Conservation (phyloP, 2,329 filamentous ascomycete species). For the Mycosphaerelloides madeirae region DNA sequence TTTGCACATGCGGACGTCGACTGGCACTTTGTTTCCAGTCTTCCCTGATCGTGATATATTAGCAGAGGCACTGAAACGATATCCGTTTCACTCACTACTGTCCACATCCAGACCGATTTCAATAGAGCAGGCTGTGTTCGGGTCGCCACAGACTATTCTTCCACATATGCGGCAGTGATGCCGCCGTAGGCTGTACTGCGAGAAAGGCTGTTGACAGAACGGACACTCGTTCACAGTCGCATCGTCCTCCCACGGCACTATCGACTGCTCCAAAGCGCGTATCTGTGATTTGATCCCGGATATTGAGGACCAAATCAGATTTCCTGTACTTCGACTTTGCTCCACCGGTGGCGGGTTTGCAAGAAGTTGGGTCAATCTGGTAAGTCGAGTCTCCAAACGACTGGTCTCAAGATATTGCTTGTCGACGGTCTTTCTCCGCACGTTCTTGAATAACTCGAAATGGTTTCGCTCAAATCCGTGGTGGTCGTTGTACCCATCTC, state of each 20-base stretch:
- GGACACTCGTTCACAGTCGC: slow-evolving; percentile 73
- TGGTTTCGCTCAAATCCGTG: slow-evolving; percentile 64
- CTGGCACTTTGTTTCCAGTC: slow-evolving; percentile 53
- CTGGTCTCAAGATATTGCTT: slow-evolving; percentile 83
- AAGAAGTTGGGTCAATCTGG: slow-evolving; percentile 79
- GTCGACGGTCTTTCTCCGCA: slow-evolving; percentile 75
- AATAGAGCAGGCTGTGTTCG: slow-evolving; percentile 74
- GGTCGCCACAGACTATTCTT: slow-evolving; percentile 85
- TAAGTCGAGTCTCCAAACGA: slow-evolving; percentile 83
- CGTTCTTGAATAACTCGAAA: slow-evolving; percentile 62
- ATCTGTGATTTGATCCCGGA: slow-evolving; percentile 60
- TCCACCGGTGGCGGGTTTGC: slow-evolving; percentile 66
- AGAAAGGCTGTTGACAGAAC: slow-evolving; percentile 94
- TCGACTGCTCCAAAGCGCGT: slow-evolving; percentile 72
- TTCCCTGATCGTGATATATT: slow-evolving; percentile 36
- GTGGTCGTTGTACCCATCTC: slow-evolving; percentile 85
- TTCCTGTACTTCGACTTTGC: slow-evolving; percentile 45
- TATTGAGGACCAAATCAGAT: slow-evolving; percentile 57
- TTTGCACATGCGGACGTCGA: slow-evolving; percentile 88
- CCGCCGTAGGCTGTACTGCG: slow-evolving; percentile 83
- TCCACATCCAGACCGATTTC: slow-evolving; percentile 78
- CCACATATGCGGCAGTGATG: slow-evolving; percentile 96
- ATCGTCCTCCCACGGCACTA: slow-evolving; percentile 96
- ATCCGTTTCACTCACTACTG: slow-evolving; percentile 45
- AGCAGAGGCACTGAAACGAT: slow-evolving; percentile 20